Base-by-base conservation (phyloP, 75 land plant species). In the Adiantum capillusveneris region DNA sequence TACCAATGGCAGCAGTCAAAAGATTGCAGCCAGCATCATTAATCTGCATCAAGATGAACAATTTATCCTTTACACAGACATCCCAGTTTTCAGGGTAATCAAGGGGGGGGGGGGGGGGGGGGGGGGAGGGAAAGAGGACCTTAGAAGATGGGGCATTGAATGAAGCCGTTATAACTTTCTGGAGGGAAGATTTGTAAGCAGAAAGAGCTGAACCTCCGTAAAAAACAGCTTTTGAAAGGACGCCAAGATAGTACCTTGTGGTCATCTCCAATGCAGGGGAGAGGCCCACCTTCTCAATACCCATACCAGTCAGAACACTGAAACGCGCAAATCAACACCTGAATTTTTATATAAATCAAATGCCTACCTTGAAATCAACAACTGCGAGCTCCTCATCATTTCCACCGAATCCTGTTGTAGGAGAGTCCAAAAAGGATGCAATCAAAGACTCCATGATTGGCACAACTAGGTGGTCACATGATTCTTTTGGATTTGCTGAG, bases 111-210 rank as follows among this genome's bases (percentile, higher is more conserved):
- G 51, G 20, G 20, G 20, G 6, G 6, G 20, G 6, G 18, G 51
- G 13, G 2, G 14, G 25, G 25, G 7, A 26, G 14, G 24, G 25
- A 24, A 1, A 19, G 19, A 51, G 1, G 56, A 93, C 98, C 98
- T 94, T 94, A 79, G 83, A 81, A 19, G 98, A 94, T 29, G 96
- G 77, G 14, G 90, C 84, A 43, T 94, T 76, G 72, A 94, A 90
- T 18, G 85, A 77, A 63, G 83, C 77, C 45, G 60, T 29, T 43
- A 94, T 81, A 25, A 74, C 87, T 60, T 77, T 78, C 63, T 79
- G 71, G 7, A 94, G 46, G 27, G 84, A 73, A 60, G 77, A 80
- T 60, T 65, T 77, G 60, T 68, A 86, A 29, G 27, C 83, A 57
- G 91, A 83, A 36, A 94, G 72, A 24, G 56, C 67, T 56, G 87